A percentile compares a stretch with the other conserved stretches of the same genome.
phyloP scores from a whole-genome alignment of 352 stramenopile genomes.

The Saprolegnia parasitica region DNA sequence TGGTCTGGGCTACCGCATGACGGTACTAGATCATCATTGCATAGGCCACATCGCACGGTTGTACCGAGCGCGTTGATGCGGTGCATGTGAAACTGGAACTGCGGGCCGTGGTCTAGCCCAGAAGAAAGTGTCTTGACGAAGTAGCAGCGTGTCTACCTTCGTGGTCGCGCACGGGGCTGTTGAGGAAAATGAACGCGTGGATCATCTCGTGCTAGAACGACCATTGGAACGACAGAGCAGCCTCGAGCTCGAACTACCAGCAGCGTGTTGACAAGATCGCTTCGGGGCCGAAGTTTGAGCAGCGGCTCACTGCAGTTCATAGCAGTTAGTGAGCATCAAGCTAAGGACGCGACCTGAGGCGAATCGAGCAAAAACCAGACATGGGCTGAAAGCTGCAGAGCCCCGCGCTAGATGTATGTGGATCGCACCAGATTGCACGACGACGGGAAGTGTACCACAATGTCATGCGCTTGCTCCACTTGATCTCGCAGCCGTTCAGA shows the following conservation, averaged over 20 bases:
- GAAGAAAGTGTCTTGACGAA: no score
- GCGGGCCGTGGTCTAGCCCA: slow-evolving; percentile 61
- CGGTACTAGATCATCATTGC: no score
- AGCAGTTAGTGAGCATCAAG: no score
- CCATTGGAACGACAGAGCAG: no score
- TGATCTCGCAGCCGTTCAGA: slow-evolving; percentile 74
- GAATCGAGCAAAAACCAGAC: slow-evolving; percentile 79
- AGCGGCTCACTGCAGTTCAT: slow-evolving; percentile 74
- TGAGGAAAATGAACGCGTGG: slow-evolving; percentile 85
- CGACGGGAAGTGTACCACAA: slow-evolving; percentile 47
- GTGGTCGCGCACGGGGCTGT: slow-evolving; percentile 65
- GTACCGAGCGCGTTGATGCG: slow-evolving; percentile 60
- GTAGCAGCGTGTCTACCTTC: slow-evolving; percentile 38
- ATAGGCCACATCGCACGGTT: no score
- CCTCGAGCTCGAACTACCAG: slow-evolving; percentile 41
- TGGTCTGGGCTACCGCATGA: slow-evolving; percentile 41
- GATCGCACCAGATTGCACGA: no score
- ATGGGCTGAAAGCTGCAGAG: slow-evolving; percentile 72
- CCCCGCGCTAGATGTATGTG: slow-evolving; percentile 46
- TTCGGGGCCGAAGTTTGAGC: slow-evolving; percentile 70
- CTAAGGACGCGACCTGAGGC: slow-evolving; percentile 58
- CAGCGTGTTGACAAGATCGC: slow-evolving; percentile 84
- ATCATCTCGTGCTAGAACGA: slow-evolving; percentile 92
- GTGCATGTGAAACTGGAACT: slow-evolving; percentile 78
- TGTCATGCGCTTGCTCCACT: slow-evolving; percentile 88